These are phyloP conservation scores for Zygosaccharomyces kombuchaensis DNA, from an alignment of 805 yeast genomes.

Conservation along the genomic window DNA sequence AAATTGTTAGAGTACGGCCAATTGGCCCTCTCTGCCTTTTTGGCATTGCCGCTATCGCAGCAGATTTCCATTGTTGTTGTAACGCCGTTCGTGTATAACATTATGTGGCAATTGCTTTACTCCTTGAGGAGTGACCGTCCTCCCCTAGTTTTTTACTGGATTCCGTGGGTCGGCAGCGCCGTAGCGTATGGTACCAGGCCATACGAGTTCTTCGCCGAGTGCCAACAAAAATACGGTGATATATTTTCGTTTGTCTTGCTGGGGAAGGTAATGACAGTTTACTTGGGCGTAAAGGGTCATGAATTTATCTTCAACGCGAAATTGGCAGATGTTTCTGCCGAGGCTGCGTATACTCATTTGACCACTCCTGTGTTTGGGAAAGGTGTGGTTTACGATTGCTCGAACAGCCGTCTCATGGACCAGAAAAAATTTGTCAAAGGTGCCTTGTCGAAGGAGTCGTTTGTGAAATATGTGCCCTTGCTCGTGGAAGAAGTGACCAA, in stretches of 20 bases:
- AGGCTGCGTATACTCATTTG: constrained; percentile 89
- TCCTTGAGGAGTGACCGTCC: constrained; percentile 77
- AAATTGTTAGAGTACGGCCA: constrained; percentile 18
- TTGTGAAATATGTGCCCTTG: constrained; percentile 80
- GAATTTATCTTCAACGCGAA: constrained; percentile 93
- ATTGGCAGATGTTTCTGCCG: constrained; percentile 86
- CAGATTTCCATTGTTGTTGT: constrained; percentile 34
- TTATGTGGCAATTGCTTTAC: constrained; percentile 62
- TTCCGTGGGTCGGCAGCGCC: constrained; percentile 96
- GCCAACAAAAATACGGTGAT: constrained; percentile 84
- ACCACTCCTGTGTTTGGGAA: constrained; percentile 99
- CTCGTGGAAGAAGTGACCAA: constrained; percentile 71
- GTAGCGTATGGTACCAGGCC: constrained; percentile 89
- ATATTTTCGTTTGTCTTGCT: constrained; percentile 84
- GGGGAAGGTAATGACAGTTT: constrained; percentile 92
- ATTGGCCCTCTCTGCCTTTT: constrained; percentile 24
- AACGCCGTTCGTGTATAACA: constrained; percentile 59
- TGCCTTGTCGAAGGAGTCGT: constrained; percentile 81
- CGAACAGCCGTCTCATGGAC: constrained; percentile 91
- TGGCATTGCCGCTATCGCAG: constrained; percentile 36
- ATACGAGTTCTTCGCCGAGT: constrained; percentile 76
- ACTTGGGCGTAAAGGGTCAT: constrained; percentile 95
- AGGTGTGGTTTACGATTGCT: constrained; percentile 96
- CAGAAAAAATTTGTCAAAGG: constrained; percentile 95
- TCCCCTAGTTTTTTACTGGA: constrained; percentile 86